Base-by-base conservation (phyloP, 805 yeast species). In the Saccharomycopsis microspora region DNA sequence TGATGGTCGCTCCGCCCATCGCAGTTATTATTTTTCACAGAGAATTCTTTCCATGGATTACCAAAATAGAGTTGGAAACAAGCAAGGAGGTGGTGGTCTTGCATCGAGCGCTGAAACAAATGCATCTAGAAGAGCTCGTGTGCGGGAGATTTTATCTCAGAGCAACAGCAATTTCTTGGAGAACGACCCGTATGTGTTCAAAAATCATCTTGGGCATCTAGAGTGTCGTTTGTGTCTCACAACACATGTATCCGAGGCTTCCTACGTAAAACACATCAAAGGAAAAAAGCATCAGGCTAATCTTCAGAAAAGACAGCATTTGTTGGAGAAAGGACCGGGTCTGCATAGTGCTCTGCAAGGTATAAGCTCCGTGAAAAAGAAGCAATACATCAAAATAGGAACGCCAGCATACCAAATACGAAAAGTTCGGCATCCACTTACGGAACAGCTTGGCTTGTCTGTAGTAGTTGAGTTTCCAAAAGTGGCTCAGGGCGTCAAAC, bases 171-270 rank as follows among this genome's bases (percentile, higher is more conserved):
- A 5, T 62, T 62, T 11, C 59, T 56, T 53, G 8, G 79, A 75
- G 27, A 69, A 70, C 33, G 94, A 85, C 56, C 97, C 97, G 0
- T 89, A 89, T 60, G 86, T 87, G 5, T 80, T 81, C 64, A 77
- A 77, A 55, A 88, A 86, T 59, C 89, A 83, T 58, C 64, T 83
- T n/a, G 97, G 97, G 4, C 69, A 80, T 50, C 67, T 85, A 29
- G 97, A 89, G 56, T 90, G 98, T 60, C 72, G 78, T 49, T 69
- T 90, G 28, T 90, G 98, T 61, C 67, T 80, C 34, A 89, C 97
- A 0, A 72, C 84, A 11, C 97, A 90, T 63, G 70, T 76, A 41
- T 77, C 82, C 19, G 90, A 87, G 58, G 75, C 85, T 8, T 81
- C 93, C 29, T 93, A 86, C 54, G 69, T 88, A 27, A 72, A 93